A percentile compares a stretch with the other conserved stretches of the same genome.
These are phyloP conservation scores for Sporothrix mexicana DNA, from an alignment of 2,329 filamentous ascomycete species.

Conservation along the genomic window DNA sequence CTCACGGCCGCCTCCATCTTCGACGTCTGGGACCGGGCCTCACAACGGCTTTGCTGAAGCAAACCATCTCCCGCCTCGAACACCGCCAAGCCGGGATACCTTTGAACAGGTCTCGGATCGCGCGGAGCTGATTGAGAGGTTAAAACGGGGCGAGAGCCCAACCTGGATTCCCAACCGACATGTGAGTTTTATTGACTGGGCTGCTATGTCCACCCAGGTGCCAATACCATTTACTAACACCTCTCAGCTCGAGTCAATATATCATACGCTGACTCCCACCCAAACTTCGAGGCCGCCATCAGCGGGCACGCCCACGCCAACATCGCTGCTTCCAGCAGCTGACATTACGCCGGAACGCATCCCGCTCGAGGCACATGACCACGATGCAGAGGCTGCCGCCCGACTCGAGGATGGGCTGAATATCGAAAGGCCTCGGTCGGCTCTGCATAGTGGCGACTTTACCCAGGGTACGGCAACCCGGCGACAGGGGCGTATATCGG, in stretches of 20 bases:
- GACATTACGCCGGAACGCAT: conserved; percentile 57
- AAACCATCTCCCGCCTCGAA: background rate
- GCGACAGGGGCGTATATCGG: background rate
- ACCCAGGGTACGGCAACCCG: conserved; percentile 47
- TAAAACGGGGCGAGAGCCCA: conserved; percentile 80
- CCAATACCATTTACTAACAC: background rate
- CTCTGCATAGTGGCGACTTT: conserved; percentile 71
- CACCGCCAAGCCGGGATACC: conserved; percentile 43
- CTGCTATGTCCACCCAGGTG: background rate
- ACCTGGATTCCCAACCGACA: conserved; percentile 72
- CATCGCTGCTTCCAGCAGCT: conserved; percentile 52
- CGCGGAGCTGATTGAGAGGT: conserved; percentile 78
- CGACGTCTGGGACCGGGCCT: background rate
- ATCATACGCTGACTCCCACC: conserved; percentile 48
- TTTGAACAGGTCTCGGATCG: conserved; percentile 62
- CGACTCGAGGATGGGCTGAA: conserved; percentile 61
- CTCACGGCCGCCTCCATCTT: background rate
- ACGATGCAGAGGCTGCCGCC: conserved; percentile 48
- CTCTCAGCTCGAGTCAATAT: conserved; percentile 50
- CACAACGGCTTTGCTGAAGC: background rate
- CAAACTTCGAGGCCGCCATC: conserved; percentile 47
- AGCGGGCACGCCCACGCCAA: conserved; percentile 43
- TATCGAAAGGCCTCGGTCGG: conserved; percentile 83
- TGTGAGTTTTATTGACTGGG: conserved; percentile 52
- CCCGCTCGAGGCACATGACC: conserved; percentile 39